Evolutionary conservation across 306 rosid genomes (phyloP).

Genomic region (Ceratonia siliqua): DNA sequence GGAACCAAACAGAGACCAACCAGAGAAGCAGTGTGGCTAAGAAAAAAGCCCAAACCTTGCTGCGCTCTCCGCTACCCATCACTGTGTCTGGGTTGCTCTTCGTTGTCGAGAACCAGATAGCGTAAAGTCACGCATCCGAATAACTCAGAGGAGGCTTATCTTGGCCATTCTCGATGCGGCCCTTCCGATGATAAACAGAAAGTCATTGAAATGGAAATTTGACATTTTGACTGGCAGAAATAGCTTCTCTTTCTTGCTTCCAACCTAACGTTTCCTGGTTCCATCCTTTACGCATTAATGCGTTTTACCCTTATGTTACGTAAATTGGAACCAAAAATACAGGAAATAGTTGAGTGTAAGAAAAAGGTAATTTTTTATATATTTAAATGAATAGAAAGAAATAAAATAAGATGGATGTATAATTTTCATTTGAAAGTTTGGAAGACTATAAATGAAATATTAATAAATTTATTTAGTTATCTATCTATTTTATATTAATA

Average conservation of each 20-base stretch:
- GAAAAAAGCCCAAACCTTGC: slow-evolving; percentile 57
- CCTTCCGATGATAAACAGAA: neutral
- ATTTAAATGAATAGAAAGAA: too few species aligned
- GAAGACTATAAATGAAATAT: too few species aligned
- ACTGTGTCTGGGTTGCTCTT: neutral
- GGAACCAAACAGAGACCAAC: slow-evolving; percentile 56
- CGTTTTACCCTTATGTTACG: too few species aligned
- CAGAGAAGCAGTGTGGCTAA: slow-evolving; percentile 58
- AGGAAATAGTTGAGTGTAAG: too few species aligned
- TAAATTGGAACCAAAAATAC: too few species aligned
- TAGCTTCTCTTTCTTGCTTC: neutral
- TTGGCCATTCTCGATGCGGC: neutral
- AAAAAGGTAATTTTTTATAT: too few species aligned
- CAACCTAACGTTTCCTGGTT: too few species aligned
- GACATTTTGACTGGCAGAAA: neutral
- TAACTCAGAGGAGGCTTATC: neutral
- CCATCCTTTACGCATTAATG: too few species aligned
- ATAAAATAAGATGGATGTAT: too few species aligned
- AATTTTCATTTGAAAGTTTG: too few species aligned
- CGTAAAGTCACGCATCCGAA: neutral
- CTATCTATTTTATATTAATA: too few species aligned
- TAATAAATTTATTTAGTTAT: too few species aligned
- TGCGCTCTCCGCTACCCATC: slow-evolving; percentile 42
- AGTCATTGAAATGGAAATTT: neutral
- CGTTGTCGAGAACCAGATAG: neutral